Evolutionary conservation across 345 rosid genomes (phyloP).

Genomic region (Murraya koenigii): DNA sequence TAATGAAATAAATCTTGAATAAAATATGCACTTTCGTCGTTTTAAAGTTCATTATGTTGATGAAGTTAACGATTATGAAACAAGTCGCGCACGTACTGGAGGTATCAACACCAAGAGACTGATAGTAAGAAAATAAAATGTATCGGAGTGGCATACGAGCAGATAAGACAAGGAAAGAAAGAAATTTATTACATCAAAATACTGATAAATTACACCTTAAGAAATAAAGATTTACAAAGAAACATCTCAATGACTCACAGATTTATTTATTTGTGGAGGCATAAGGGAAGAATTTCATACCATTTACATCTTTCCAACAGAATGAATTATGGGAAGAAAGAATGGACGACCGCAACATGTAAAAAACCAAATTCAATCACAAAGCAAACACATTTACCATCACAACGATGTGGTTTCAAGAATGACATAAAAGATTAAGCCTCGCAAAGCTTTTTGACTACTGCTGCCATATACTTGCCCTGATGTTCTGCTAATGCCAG

Average conservation of each 20-base stretch:
- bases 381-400: slow-evolving; percentile 22
- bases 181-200: slow-evolving; percentile 18
- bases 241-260: slow-evolving; percentile 11
- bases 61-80: too few relatives aligned
- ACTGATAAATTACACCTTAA: slow-evolving; percentile 7
- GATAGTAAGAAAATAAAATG: background rate
- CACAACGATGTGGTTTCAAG: background rate
- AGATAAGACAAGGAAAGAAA: background rate
- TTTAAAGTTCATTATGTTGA: too few relatives aligned
- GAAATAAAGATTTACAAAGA: slow-evolving; percentile 15
- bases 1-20: too few relatives aligned
- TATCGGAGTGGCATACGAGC: background rate
- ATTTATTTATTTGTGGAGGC: slow-evolving; percentile 15
- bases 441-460: slow-evolving; percentile 56
- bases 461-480: slow-evolving; percentile 69
- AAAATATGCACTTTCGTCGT: too few relatives aligned
- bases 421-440: slow-evolving; percentile 13
- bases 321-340: background rate
- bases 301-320: slow-evolving; percentile 33
- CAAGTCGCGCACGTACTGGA: background rate
- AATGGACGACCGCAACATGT: background rate
- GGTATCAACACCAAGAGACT: background rate
- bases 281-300: slow-evolving; percentile 15
- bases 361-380: slow-evolving; percentile 21
- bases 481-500: slow-evolving; percentile 76